Percentiles rank a stretch among this genome's conserved stretches.
Conservation (phyloP, 352 stramenopile species). For the Pythium plurisporium region DNA sequence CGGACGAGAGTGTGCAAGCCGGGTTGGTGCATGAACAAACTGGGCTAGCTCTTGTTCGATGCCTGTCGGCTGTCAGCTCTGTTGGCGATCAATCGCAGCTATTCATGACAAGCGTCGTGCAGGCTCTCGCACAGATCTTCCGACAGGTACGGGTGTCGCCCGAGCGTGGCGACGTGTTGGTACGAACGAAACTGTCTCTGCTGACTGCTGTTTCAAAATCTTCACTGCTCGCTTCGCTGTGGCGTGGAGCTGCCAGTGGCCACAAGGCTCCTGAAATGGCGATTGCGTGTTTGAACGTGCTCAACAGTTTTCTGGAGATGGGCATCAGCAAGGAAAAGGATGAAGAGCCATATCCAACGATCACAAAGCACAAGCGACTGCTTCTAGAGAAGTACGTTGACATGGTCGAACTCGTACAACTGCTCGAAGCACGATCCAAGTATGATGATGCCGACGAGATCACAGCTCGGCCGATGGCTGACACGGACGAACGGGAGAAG, state of each 20-base stretch:
- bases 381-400: slow-evolving; percentile 37
- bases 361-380: slow-evolving; percentile 28
- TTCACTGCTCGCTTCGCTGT: slow-evolving; percentile 37
- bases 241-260: slow-evolving; percentile 28
- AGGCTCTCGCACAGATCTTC: slow-evolving; percentile 52
- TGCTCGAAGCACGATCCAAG: slow-evolving; percentile 15
- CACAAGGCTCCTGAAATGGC: slow-evolving; percentile 23
- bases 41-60: slow-evolving; percentile 12
- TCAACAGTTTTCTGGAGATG: slow-evolving; percentile 60
- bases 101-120: slow-evolving; percentile 38
- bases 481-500: not conserved
- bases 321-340: slow-evolving; percentile 23
- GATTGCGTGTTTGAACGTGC: slow-evolving; percentile 54
- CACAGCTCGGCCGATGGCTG: not conserved
- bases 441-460: slow-evolving; percentile 4
- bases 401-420: slow-evolving; percentile 26
- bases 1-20: slow-evolving; percentile 23
- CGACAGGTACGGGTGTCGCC: slow-evolving; percentile 33
- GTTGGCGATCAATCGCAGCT: not conserved
- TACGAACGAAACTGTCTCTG: slow-evolving; percentile 26
- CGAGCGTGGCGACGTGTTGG: slow-evolving; percentile 2
- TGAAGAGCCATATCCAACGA: slow-evolving; percentile 17
- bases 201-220: slow-evolving; percentile 35
- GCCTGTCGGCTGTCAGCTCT: not conserved
- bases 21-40: slow-evolving; percentile 43